Conservation (phyloP, 140 eudicot genomes). For the Anethum foeniculum region DNA sequence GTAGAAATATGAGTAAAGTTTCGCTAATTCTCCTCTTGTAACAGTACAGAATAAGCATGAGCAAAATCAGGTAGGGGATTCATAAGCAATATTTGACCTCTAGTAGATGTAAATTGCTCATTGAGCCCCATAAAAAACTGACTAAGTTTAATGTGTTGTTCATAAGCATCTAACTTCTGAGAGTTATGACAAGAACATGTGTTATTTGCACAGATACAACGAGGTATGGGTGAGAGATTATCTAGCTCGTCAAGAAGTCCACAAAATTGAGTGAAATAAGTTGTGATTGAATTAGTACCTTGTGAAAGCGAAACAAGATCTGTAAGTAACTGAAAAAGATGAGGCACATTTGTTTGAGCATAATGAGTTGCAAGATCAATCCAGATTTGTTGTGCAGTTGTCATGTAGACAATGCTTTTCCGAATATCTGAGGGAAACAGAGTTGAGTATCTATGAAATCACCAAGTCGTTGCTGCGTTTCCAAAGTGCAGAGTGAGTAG, state of each 20-base stretch:
- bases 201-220: not conserved
- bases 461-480: not conserved
- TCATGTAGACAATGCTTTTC: not conserved
- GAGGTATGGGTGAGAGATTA: not conserved
- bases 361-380: not conserved
- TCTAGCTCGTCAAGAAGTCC: not conserved
- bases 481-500: not conserved
- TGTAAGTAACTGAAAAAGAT: not conserved
- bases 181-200: no score
- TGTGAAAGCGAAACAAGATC: not conserved
- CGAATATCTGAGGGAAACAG: not conserved
- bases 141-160: no score
- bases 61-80: no score
- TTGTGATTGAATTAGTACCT: not conserved
- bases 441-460: not conserved
- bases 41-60: no score
- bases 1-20: no score
- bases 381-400: not conserved
- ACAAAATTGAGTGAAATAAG: not conserved
- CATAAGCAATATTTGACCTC: no score
- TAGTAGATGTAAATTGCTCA: no score
- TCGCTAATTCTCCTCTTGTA: not conserved
- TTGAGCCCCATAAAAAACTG: no score
- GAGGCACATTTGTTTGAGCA: not conserved
- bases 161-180: no score